Base-by-base conservation (phyloP, 345 rosid species). In the Lagerstroemia speciosa region DNA sequence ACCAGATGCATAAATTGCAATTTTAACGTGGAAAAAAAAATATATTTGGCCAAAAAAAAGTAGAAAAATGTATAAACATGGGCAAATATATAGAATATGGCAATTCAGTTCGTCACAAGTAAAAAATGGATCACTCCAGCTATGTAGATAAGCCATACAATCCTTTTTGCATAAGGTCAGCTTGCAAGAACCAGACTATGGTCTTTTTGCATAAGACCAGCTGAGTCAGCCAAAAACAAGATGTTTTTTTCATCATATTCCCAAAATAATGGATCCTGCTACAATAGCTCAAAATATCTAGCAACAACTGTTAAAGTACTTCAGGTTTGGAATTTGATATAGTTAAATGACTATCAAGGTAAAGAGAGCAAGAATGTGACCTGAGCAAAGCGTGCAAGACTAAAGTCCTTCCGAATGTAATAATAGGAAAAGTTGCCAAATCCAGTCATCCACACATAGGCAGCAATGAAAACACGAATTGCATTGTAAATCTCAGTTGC, bases 361-460 rank as follows among this genome's bases (percentile, higher is more conserved):
- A 22, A 69, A 41, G 53, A 30, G 62, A 40, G 65, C 20, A 20
- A 62, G 30, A 29, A 50, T 70, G 71, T 80, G 66, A 89, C 99
- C 96, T 94, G 99, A 57, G 90, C 76, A 66, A 94, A 94, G 62
- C 99, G 95, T 66, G 92, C 92, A 62, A 91, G 41, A 73, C 96
- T 89, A 78, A 91, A 94, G 83, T 94, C 99, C 81, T 94, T 94
- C 81, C 95, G 86, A 67, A 89, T 81, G 74, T 94, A 91, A 86
- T 94, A 94, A 71, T 88, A 94, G 15, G 99, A 91, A 79, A 94
- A 94, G 82, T 94, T 94, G 55, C 96, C 96, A 73, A 91, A 93
- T 72, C 98, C 98, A 65, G 98, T 93, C 95, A 93, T 86, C 96
- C 97, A 93, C 46, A 93, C 98, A 80, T 93, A 93, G 58, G 98